These are phyloP conservation scores for Penicillium canescens DNA, from an alignment of 495 filamentous ascomycete genomes.

Conservation along the genomic window DNA sequence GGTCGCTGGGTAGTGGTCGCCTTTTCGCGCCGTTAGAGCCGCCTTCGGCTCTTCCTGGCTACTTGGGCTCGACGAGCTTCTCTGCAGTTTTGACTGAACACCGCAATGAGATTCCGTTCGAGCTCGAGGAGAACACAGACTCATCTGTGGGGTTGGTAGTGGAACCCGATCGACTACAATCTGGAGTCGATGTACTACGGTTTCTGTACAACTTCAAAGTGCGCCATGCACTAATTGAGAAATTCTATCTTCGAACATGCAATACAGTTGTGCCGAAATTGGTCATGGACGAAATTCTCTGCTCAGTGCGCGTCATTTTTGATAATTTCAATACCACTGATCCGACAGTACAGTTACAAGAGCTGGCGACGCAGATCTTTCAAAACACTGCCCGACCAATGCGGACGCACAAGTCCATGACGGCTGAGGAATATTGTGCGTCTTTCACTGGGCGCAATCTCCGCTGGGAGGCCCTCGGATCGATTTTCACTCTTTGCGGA, in stretches of 20 bases:
- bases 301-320: constrained; percentile 28
- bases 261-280: constrained; percentile 24
- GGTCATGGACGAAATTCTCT: constrained; percentile 29
- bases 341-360: constrained; percentile 30
- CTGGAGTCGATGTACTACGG: constrained; percentile 43
- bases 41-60: constrained; percentile 36
- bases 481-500: constrained; percentile 52
- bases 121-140: constrained; percentile 34
- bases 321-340: constrained; percentile 22
- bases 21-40: constrained; percentile 27
- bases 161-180: constrained; percentile 35
- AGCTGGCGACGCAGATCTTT: constrained; percentile 31
- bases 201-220: constrained; percentile 36
- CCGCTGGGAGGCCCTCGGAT: constrained; percentile 61
- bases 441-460: constrained; percentile 52
- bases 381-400: constrained; percentile 35
- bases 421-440: constrained; percentile 34
- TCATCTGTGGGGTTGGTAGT: constrained; percentile 27
- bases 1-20: constrained; percentile 22
- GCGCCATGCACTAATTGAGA: constrained; percentile 26
- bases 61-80: constrained; percentile 52
- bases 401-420: constrained; percentile 29
- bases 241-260: constrained; percentile 23
- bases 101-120: constrained; percentile 35
- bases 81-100: constrained; percentile 47